These are phyloP conservation scores for Excoecaria cochinchinensis DNA, from an alignment of 345 rosid genomes.

Conservation along the genomic window DNA sequence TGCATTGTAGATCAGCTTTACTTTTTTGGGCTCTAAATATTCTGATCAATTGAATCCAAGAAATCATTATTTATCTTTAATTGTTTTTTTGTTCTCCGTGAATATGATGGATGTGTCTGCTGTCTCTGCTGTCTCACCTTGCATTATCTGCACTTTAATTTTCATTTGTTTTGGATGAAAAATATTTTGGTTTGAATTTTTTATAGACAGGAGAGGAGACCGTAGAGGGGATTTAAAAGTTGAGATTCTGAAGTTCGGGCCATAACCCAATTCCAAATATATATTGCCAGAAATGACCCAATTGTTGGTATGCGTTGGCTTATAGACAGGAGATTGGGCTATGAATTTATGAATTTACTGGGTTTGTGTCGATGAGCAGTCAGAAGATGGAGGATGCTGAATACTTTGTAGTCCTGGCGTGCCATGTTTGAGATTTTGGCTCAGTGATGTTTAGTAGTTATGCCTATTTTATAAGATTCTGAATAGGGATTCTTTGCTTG, in stretches of 20 bases:
- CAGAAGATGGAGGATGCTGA: background rate
- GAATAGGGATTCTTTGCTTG: no score
- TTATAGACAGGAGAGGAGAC: background rate
- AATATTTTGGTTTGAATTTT: no score
- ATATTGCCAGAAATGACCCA: background rate
- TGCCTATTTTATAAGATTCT: no score
- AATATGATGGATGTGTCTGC: background rate
- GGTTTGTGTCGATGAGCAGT: background rate
- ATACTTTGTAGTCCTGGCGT: background rate
- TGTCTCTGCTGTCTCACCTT: background rate
- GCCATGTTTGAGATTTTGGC: no score
- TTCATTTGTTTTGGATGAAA: background rate
- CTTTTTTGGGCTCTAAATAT: background rate
- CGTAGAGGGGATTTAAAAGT: background rate
- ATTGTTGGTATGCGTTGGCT: no score
- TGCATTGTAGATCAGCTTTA: background rate
- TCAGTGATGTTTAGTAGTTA: no score
- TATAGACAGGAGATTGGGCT: background rate
- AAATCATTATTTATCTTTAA: background rate
- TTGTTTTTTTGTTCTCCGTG: background rate
- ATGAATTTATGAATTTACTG: background rate
- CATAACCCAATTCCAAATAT: background rate
- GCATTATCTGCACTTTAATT: background rate
- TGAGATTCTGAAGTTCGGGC: background rate
- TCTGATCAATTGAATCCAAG: background rate